These are phyloP conservation scores for Hanseniaspora lachancei DNA, from an alignment of 805 yeast species.

Conservation along the genomic window DNA sequence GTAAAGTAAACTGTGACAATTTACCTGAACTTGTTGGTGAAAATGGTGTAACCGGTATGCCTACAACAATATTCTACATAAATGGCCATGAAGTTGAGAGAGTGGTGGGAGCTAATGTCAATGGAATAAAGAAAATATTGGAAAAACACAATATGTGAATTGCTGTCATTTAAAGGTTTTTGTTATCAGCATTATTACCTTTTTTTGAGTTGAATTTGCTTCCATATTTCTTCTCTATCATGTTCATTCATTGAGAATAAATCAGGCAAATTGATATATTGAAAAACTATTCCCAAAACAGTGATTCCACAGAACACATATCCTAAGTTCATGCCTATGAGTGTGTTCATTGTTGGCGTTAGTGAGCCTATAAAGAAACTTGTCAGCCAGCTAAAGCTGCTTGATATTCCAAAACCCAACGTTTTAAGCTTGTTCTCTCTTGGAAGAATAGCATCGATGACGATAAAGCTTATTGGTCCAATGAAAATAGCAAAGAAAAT, in stretches of 20 bases:
- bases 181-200: neutral
- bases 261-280: slow-evolving; percentile 42
- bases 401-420: slow-evolving; percentile 47
- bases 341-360: slow-evolving; percentile 51
- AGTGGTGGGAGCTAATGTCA: slow-evolving; percentile 57
- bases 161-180: too few species aligned
- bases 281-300: slow-evolving; percentile 38
- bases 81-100: slow-evolving; percentile 64
- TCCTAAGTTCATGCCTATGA: slow-evolving; percentile 55
- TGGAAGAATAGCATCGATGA: slow-evolving; percentile 57
- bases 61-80: slow-evolving; percentile 65
- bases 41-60: slow-evolving; percentile 47
- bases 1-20: slow-evolving; percentile 86
- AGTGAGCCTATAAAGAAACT: slow-evolving; percentile 51
- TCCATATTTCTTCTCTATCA: slow-evolving; percentile 2
- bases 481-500: slow-evolving; percentile 58
- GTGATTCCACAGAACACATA: slow-evolving; percentile 42
- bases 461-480: slow-evolving; percentile 58
- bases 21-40: slow-evolving; percentile 62
- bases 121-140: slow-evolving; percentile 20
- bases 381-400: slow-evolving; percentile 54
- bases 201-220: neutral
- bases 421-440: slow-evolving; percentile 41
- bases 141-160: neutral
- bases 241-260: slow-evolving; percentile 30